Conservation (phyloP, 2,329 filamentous ascomycete species). For the Talaromyces sp. region DNA sequence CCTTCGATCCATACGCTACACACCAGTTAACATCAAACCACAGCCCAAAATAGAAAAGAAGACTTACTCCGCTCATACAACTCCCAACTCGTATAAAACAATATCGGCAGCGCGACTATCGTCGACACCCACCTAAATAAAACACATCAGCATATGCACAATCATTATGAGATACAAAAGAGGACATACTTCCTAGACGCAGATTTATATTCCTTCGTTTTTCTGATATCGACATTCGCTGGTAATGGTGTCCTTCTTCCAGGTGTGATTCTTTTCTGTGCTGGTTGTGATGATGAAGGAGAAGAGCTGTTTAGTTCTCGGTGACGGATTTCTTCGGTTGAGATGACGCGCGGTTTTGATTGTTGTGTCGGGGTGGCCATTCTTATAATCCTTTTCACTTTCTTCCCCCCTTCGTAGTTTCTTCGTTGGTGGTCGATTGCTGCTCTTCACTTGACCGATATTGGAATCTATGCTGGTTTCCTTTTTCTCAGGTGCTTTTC, state of each 20-base stretch:
- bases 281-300: background rate
- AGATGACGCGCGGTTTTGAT: slow-evolving; percentile 7
- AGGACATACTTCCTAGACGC: slow-evolving; percentile 38
- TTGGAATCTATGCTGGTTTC: background rate
- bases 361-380: background rate
- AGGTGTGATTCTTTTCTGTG: background rate
- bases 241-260: background rate
- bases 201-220: slow-evolving; percentile 44
- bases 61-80: slow-evolving; percentile 29
- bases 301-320: background rate
- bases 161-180: background rate
- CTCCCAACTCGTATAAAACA: slow-evolving; percentile 29
- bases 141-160: background rate
- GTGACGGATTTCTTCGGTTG: slow-evolving; percentile 2
- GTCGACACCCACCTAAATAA: slow-evolving; percentile 28
- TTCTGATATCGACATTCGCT: slow-evolving; percentile 34
- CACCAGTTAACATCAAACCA: background rate
- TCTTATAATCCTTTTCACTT: background rate
- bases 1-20: slow-evolving; percentile 19
- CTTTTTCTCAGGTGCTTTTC: background rate
- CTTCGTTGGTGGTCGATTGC: background rate
- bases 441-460: background rate
- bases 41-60: background rate
- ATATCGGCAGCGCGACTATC: slow-evolving; percentile 31
- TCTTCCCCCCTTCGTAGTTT: background rate